These are phyloP conservation scores for Plenodomus biglobosus DNA, from an alignment of 2,329 filamentous ascomycete species.

Conservation along the genomic window DNA sequence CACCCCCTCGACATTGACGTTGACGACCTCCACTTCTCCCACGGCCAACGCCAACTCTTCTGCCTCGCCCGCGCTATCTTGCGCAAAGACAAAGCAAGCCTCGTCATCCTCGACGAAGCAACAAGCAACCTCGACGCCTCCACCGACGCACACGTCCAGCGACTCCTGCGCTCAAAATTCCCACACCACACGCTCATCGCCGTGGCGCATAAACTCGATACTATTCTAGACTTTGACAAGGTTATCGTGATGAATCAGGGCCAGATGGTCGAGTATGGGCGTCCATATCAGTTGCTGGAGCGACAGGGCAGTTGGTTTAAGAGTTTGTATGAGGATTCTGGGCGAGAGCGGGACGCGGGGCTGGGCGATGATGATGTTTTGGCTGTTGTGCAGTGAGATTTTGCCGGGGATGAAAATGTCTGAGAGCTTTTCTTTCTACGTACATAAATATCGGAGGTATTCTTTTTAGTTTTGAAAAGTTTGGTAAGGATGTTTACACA, in stretches of 20 bases:
- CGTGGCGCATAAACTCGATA: constrained; percentile 59
- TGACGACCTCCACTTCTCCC: constrained; percentile 35
- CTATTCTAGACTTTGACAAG: constrained; percentile 57
- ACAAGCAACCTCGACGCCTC: constrained; percentile 54
- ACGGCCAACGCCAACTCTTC: constrained; percentile 66
- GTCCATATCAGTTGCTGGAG: constrained; percentile 33
- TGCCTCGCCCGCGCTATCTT: constrained; percentile 63
- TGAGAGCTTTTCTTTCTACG: no score
- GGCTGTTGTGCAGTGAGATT: neutral
- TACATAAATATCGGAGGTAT: no score
- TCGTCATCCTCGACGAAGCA: constrained; percentile 40
- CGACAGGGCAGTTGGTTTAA: constrained; percentile 37
- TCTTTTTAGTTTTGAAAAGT: no score
- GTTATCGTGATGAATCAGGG: constrained; percentile 57
- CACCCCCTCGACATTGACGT: constrained; percentile 38
- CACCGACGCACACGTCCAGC: constrained; percentile 61
- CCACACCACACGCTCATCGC: constrained; percentile 60
- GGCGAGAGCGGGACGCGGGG: constrained; percentile 2
- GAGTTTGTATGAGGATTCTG: constrained; percentile 30
- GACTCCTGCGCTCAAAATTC: constrained; percentile 57
- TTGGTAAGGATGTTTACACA: no score
- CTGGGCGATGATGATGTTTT: neutral
- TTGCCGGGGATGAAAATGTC: no score
- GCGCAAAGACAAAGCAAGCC: constrained; percentile 22
- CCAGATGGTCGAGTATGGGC: constrained; percentile 49